These are phyloP conservation scores for Aspergillus incahuasiensis DNA, from an alignment of 495 filamentous ascomycete species.

Conservation along the genomic window DNA sequence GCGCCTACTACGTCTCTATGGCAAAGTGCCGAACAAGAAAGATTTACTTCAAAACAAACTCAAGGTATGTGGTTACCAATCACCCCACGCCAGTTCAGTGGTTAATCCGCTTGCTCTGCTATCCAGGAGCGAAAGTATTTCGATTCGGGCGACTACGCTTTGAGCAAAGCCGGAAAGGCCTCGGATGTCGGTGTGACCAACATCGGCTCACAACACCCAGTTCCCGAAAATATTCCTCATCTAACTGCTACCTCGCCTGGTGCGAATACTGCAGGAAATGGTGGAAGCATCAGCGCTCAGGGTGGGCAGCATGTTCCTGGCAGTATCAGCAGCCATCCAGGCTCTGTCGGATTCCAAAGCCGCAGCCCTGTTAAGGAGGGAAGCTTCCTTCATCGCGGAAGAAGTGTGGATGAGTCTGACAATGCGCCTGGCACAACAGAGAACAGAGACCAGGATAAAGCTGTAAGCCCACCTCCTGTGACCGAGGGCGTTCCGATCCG, in stretches of 20 bases:
- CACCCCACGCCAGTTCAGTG: not conserved
- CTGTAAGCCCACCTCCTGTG: conserved; percentile 43
- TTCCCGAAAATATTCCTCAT: conserved; percentile 95
- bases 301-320: conserved; percentile 40
- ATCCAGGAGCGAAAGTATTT: conserved; percentile 96
- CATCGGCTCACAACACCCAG: conserved; percentile 89
- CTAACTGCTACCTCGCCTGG: conserved; percentile 69
- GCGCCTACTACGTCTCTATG: conserved; percentile 91
- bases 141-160: conserved; percentile 94
- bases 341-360: conserved; percentile 50
- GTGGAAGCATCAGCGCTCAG: conserved; percentile 40
- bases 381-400: conserved; percentile 73
- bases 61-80: conserved; percentile 47
- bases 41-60: conserved; percentile 97
- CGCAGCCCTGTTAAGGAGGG: conserved; percentile 84
- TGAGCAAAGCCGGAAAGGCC: conserved; percentile 97
- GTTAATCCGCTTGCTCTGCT: conserved; percentile 2
- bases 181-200: conserved; percentile 88
- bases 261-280: conserved; percentile 38
- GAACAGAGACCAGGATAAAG: conserved; percentile 33
- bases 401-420: conserved; percentile 64
- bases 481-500: conserved; percentile 63
- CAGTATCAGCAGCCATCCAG: conserved; percentile 43
- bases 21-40: conserved; percentile 92
- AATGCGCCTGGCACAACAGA: conserved; percentile 26